Evolutionary conservation across 805 yeast species (phyloP), one percentile per base, ranked within the genome.

Genomic region (Zygosaccharomyces siamensis): DNA sequence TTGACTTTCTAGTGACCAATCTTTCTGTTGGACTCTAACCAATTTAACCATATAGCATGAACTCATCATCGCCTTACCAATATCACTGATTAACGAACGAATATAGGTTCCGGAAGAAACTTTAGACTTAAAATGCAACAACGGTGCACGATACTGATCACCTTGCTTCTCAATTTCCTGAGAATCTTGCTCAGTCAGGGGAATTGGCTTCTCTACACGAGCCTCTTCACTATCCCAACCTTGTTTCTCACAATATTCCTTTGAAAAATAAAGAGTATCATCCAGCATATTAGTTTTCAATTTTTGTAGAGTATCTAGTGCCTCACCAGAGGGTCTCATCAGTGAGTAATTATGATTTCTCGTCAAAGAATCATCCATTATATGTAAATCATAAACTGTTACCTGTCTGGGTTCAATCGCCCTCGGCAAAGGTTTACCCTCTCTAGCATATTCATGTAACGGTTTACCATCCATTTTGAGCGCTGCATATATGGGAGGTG

Each of bases 51-150:
- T 90, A 61, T 89, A 89, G 0, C 96, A 88, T 23, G 87, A 79
- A 0, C 90, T 80, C 14, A 84, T 83, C 62, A 90, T 70, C 0
- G 92, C 85, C 51, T 85, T 78, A 1, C 96, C 98, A 39, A 87
- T 73, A 61, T 93, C 99, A 67, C 95, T 88, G 43, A 93, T 75
- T 46, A 93, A 70, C 2, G 97, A 85, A 56, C 99, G 77, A 43
- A 93, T 89, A 60, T 93, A 93, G 0, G 98, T 93, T 1, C 99
- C 99, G 0, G 97, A 89, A 1, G 96, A 85, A 0, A 92, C 99
- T 31, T 79, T 76, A 3, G 95, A 79, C 12, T 76, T 77, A 56
- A 93, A 79, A 58, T 85, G 90, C 23, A 92, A 59, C 43, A 84
- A 58, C 2, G 95, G 93, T 2, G 88, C 81, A 52, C 77, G 73